A percentile compares a stretch with the other conserved stretches of the same genome.
Conservation (phyloP, 352 stramenopile genomes). For the Globisporangium nagaii region DNA sequence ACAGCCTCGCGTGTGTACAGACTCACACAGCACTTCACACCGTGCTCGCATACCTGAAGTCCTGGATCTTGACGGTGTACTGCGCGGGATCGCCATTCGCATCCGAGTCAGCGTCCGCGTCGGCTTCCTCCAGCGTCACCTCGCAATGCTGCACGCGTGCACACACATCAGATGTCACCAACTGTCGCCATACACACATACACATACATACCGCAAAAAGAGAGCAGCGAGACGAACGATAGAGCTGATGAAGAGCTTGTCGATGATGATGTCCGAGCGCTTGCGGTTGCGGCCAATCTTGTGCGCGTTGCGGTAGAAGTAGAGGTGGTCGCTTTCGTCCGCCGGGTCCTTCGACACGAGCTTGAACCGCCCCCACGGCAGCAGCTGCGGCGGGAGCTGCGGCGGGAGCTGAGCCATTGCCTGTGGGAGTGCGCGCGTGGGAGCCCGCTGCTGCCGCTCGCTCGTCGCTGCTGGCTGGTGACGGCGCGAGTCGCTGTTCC, state of each 20-base stretch:
- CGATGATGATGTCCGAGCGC: conserved; percentile 44
- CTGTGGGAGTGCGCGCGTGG: neutral
- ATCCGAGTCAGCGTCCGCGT: conserved; percentile 6
- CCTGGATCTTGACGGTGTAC: conserved; percentile 33
- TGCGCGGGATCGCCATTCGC: neutral
- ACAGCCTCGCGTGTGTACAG: neutral
- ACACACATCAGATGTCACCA: neutral
- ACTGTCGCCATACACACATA: neutral
- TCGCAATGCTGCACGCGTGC: conserved; percentile 43
- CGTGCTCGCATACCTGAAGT: conserved; percentile 39
- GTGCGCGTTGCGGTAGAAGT: conserved; percentile 37
- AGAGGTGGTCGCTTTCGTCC: conserved; percentile 56
- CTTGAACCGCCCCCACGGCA: conserved; percentile 55
- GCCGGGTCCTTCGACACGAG: conserved; percentile 50
- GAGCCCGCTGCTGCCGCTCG: neutral
- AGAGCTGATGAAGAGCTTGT: conserved; percentile 61
- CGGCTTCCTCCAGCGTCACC: conserved; percentile 27
- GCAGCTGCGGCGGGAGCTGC: neutral
- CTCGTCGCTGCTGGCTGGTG: neutral
- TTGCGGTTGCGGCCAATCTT: conserved; percentile 47
- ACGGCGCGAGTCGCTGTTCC: neutral
- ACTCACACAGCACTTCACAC: neutral
- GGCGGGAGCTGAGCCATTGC: neutral
- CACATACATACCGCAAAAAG: neutral
- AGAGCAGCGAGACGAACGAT: conserved; percentile 28